Evolutionary conservation across 2,329 filamentous ascomycete genomes (phyloP), one percentile per base, ranked within the genome.

Genomic region (Talaromyces sp.): DNA sequence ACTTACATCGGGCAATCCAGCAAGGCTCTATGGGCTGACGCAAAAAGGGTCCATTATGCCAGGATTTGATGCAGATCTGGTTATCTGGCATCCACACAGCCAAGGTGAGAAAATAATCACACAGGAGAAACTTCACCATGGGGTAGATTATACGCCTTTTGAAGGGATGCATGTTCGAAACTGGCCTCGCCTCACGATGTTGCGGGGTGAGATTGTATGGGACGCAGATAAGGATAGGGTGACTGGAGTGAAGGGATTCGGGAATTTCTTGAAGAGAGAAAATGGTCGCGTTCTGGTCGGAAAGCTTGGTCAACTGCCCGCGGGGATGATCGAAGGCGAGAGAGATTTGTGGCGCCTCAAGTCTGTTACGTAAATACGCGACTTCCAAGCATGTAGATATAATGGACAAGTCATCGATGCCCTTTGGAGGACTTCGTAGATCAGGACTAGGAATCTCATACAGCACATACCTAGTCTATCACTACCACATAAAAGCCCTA

Each of bases 111-210:
- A 39, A 6, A 75, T 43, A 3, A 67, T 67, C 47, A 71, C 81
- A 19, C 73, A 88, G 69, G 76, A 77, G 8, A 82, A 83, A 75
- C 72, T 88, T 67, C 86, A 89, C 72, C 86, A 88, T 71, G 80
- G 85, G 66, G 82, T 87, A 2, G 86, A 89, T 70, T 87, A 88
- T 70, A 87, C 86, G 9, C 86, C 86, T 0, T 88, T 84, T 68
- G 86, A 88, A 71, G 85, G 86, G 0, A 79, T 78, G 58, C 75
- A 70, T n/a, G 70, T 89, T 47, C 79, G 78, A 33, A 85, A 88
- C 65, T 88, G 87, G 86, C 86, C 86, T 11, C 78, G 86, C 22
- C 88, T 84, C 70, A 88, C 85, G 0, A 77, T 89, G 8, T 68
- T 89, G 48, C 75, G 87, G 63, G 87, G 87, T 0, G 74, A 83